Evolutionary conservation across 768 basidiomycete genomes (phyloP).

Genomic region (Tephrocybe rancida): DNA sequence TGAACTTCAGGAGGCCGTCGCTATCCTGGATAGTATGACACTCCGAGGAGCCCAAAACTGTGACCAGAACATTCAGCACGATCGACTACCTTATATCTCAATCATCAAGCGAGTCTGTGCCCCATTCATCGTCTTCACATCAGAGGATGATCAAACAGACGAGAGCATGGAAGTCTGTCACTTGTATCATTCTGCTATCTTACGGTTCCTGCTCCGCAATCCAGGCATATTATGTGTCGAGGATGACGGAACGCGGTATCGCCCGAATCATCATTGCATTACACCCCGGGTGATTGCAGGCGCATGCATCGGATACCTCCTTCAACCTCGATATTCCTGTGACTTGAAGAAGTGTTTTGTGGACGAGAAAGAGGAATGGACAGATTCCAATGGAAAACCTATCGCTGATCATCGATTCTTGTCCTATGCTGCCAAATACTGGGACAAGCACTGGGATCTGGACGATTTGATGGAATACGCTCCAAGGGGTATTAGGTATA

Average conservation of each 20-base stretch:
- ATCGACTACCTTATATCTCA: neutral
- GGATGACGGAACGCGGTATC: no score
- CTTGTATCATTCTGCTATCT: neutral
- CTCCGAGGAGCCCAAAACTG: neutral
- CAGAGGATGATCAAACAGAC: neutral
- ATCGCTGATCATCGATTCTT: conserved; percentile 1
- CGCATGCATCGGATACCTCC: conserved; percentile 1
- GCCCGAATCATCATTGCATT: neutral
- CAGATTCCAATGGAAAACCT: neutral
- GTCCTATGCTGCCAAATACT: conserved; percentile 4
- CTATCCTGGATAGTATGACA: neutral
- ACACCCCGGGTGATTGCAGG: neutral
- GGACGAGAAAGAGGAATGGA: neutral
- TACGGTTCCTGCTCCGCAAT: neutral
- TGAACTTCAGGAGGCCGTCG: conserved; percentile 1
- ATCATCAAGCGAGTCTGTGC: neutral
- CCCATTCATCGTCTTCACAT: neutral
- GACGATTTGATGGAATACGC: neutral
- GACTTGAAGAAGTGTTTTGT: neutral
- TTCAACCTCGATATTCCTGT: neutral
- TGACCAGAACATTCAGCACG: neutral
- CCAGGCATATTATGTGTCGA: neutral
- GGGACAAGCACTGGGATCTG: neutral
- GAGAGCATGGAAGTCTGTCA: conserved; percentile 1
- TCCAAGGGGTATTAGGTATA: neutral